Evolutionary conservation across 2,329 filamentous ascomycete species (phyloP).

Genomic region (Penicillium sp.): DNA sequence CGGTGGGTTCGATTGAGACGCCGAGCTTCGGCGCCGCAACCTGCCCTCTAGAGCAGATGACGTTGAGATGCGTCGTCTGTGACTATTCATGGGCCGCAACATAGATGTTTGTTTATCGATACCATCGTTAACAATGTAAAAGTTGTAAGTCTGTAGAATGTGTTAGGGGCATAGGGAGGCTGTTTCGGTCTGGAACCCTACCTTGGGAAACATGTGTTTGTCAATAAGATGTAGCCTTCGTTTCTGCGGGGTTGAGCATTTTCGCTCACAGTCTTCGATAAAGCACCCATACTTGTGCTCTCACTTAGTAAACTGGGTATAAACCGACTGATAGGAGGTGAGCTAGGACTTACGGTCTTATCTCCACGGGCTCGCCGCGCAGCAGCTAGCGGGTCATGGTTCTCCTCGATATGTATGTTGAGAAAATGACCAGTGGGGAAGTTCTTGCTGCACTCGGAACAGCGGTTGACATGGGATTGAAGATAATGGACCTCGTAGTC

Average conservation of each 20-base stretch:
- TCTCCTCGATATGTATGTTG: conserved; percentile 77
- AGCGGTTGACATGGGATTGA: conserved; percentile 73
- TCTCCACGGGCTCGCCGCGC: conserved; percentile 69
- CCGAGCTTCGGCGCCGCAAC: conserved; percentile 25
- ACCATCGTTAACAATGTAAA: conserved; percentile 76
- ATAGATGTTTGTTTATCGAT: conserved; percentile 77
- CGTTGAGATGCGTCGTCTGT: conserved; percentile 31
- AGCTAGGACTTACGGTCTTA: conserved; percentile 57
- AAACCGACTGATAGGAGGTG: neutral
- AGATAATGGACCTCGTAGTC: conserved; percentile 83
- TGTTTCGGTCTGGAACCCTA: conserved; percentile 18
- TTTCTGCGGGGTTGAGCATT: conserved; percentile 75
- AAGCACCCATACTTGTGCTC: conserved; percentile 68
- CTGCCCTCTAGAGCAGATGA: conserved; percentile 29
- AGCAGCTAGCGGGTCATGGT: conserved; percentile 71
- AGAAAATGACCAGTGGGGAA: conserved; percentile 78
- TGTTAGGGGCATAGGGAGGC: neutral
- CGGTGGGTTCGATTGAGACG: conserved; percentile 20
- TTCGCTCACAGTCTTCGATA: conserved; percentile 74
- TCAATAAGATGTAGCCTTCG: conserved; percentile 81
- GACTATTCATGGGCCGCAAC: conserved; percentile 43
- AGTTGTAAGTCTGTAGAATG: conserved; percentile 63
- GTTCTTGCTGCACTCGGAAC: conserved; percentile 73
- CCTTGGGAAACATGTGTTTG: conserved; percentile 80
- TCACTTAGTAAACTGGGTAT: neutral